These are phyloP conservation scores for Coemansia sp. DNA, from an alignment of 192 early-diverging fungal genomes.

Conservation along the genomic window DNA sequence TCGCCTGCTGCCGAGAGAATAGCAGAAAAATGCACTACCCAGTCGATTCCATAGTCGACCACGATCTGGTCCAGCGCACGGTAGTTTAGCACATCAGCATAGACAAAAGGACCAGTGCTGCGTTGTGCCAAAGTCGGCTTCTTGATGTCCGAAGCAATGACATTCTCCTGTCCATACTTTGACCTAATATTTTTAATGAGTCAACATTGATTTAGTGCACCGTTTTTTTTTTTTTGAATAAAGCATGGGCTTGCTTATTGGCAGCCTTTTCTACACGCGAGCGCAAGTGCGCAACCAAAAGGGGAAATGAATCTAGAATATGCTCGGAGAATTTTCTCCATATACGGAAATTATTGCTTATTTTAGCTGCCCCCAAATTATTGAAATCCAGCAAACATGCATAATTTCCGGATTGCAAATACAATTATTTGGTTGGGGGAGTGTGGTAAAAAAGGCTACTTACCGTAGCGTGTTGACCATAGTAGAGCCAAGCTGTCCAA, in stretches of 20 bases:
- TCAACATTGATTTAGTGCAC: too few species aligned
- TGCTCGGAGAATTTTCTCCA: slow-evolving; percentile 7
- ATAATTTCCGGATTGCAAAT: neutral
- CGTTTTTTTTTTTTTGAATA: too few species aligned
- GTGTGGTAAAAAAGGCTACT: neutral
- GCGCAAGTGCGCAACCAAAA: slow-evolving; percentile 6
- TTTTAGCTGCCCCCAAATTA: too few species aligned
- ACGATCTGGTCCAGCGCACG: slow-evolving; percentile 61
- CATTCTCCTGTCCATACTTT: slow-evolving; percentile 62
- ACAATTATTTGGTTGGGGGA: neutral
- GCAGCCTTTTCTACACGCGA: neutral
- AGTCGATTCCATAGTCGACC: slow-evolving; percentile 64
- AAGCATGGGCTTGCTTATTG: too few species aligned
- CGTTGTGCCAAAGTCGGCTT: slow-evolving; percentile 57
- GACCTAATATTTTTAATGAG: slow-evolving; percentile 16
- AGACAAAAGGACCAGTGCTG: slow-evolving; percentile 61
- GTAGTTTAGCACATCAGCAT: slow-evolving; percentile 66
- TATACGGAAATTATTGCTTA: slow-evolving; percentile 1
- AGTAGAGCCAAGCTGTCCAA: slow-evolving; percentile 65
- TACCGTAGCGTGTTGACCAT: slow-evolving; percentile 62
- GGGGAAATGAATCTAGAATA: neutral
- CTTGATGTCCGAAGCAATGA: slow-evolving; percentile 64
- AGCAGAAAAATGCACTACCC: slow-evolving; percentile 69
- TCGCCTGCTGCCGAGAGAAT: slow-evolving; percentile 67
- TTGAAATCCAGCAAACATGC: too few species aligned